Base-by-base conservation (phyloP, 1,284 basidiomycete species). In the Trichosporon coremiiforme region DNA sequence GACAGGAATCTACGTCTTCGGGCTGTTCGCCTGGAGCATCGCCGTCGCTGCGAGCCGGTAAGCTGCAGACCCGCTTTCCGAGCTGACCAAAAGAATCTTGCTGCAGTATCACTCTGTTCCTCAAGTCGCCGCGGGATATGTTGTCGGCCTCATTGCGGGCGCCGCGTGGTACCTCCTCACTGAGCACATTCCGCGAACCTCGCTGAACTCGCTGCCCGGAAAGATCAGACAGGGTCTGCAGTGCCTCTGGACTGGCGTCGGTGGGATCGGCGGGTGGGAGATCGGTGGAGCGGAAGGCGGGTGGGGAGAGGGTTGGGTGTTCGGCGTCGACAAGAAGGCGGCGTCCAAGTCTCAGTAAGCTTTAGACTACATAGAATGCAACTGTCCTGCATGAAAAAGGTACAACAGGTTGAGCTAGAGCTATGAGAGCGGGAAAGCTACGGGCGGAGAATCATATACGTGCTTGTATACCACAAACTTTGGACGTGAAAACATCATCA, bases 101-200 rank as follows among this genome's bases (percentile, higher is more conserved):
- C 77, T 84, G 8, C 76, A 76, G 35, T 84, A 84, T 71, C 82
- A 84, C 71, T 75, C 81, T 0, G 67, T 75, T 3, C 66, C 69
- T 4, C 82, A 84, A 70, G 76, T 84, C 57, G 36, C 77, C 4
- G 76, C 76, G 1, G 80, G 80, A 1, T 82, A 81, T 70, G 20
- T 45, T 22, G 75, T 74, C 4, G 80, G 80, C 17, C 66, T 81
- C 0, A 10, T 68, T 5, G 69, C 72, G 10, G 80, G 80, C 15
- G 33, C 74, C 0, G 33, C 70, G 0, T 76, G 79, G 71, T 82
- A 79, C 66, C 2, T 71, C 36, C 2, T 75, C n/a, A 79, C 80
- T 0, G 79, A 82, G 64, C 75, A 77, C 65, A 55, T 80, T 25
- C 80, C 80, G 17, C 69, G 77, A 17, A 70, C 73, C 15, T 20